Evolutionary conservation across 345 rosid genomes (phyloP).

Genomic region (Boechera stricta): DNA sequence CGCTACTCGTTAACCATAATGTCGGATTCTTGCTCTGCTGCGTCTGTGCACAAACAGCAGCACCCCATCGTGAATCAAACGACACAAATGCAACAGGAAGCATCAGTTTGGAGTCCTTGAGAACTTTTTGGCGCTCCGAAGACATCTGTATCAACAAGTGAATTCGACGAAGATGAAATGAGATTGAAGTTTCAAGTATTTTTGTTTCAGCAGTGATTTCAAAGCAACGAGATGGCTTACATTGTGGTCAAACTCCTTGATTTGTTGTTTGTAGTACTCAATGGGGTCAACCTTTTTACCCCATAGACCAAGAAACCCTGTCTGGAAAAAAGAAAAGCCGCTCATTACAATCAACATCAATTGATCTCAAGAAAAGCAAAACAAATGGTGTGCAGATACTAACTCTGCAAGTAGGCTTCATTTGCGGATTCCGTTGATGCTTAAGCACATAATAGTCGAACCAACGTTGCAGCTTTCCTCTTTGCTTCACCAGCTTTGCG

Average conservation of each 20-base stretch:
- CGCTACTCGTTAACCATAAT: slow-evolving; percentile 89
- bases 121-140: slow-evolving; percentile 69
- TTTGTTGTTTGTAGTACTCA: slow-evolving; percentile 75
- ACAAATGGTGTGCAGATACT: slow-evolving; percentile 17
- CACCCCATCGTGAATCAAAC: slow-evolving; percentile 94
- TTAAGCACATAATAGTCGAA: slow-evolving; percentile 83
- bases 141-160: slow-evolving; percentile 60
- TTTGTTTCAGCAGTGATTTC: background rate
- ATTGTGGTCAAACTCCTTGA: slow-evolving; percentile 59
- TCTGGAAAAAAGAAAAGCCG: slow-evolving; percentile 50
- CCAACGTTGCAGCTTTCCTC: slow-evolving; percentile 85
- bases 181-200: background rate
- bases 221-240: slow-evolving; percentile 52
- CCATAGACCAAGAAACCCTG: slow-evolving; percentile 86
- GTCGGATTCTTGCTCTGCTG: slow-evolving; percentile 95
- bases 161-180: background rate
- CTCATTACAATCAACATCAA: slow-evolving; percentile 25
- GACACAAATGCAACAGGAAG: slow-evolving; percentile 91
- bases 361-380: background rate
- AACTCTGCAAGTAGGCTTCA: slow-evolving; percentile 81
- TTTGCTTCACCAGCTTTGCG: slow-evolving; percentile 71
- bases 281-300: slow-evolving; percentile 80
- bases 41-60: slow-evolving; percentile 98
- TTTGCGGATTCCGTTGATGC: slow-evolving; percentile 78
- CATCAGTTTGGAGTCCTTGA: slow-evolving; percentile 69